Evolutionary conservation across 78 protist genomes (phyloP).

Genomic region (Guillardia theta): DNA sequence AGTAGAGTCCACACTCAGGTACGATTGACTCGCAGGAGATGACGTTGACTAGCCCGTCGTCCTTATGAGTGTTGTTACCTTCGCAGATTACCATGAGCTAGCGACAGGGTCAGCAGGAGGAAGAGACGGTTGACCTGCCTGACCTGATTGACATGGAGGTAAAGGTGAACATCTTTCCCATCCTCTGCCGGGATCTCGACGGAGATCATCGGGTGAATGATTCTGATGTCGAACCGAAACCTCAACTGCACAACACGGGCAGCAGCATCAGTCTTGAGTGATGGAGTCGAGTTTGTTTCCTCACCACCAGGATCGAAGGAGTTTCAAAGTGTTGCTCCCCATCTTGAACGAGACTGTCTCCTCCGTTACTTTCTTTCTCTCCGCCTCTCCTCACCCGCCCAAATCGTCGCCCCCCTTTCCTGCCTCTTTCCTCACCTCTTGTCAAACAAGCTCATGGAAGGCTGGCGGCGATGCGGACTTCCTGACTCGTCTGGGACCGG

Average conservation of each 20-base stretch:
- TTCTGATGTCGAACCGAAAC: background rate
- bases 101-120: background rate
- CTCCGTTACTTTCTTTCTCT: background rate
- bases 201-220: background rate
- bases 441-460: background rate
- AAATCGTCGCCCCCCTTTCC: background rate
- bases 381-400: background rate
- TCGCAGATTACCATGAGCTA: background rate
- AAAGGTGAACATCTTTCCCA: background rate
- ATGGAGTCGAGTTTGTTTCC: too few relatives aligned
- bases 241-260: too few relatives aligned
- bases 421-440: background rate
- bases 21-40: background rate
- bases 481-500: background rate
- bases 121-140: background rate
- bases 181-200: background rate
- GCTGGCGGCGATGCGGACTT: background rate
- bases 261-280: too few relatives aligned
- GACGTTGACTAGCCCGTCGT: background rate
- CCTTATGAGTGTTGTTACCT: background rate
- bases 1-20: background rate
- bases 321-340: background rate
- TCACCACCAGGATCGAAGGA: background rate
- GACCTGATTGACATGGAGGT: background rate
- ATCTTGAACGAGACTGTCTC: background rate